phyloP scores from a whole-genome alignment of 495 filamentous ascomycete species.

The Evernia prunastri region DNA sequence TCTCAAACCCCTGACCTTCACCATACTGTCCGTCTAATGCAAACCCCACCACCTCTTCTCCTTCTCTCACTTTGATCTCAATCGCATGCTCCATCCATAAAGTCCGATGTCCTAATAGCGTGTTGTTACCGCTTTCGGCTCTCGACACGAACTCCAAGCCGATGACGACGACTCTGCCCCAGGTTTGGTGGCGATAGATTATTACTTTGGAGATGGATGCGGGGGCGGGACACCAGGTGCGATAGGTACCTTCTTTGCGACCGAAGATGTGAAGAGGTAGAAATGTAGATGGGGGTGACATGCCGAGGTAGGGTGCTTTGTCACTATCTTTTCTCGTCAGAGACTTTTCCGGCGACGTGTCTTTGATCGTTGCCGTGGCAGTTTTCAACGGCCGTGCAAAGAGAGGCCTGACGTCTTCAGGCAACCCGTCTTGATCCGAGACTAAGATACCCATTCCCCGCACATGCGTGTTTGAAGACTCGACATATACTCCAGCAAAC shows the following conservation, averaged over 20 bases:
- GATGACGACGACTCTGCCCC: conserved; percentile 9
- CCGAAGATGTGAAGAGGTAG: not conserved
- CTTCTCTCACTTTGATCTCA: not conserved
- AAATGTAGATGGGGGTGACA: not conserved
- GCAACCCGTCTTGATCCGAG: not conserved
- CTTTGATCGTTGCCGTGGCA: not conserved
- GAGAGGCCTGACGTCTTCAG: conserved; percentile 2
- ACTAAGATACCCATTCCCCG: not conserved
- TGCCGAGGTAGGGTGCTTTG: not conserved
- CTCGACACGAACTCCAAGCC: conserved; percentile 8
- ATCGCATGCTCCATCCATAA: conserved; percentile 3
- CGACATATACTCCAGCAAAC: not conserved
- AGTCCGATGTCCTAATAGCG: conserved; percentile 4
- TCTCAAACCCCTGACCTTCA: conserved; percentile 5
- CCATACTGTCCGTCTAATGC: conserved; percentile 1
- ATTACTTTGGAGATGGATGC: not conserved
- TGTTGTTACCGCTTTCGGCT: not conserved
- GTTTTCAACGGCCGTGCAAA: not conserved
- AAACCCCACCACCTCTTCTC: conserved; percentile 1
- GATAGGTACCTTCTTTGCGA: not conserved
- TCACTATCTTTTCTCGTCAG: not conserved
- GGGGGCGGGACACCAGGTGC: conserved; percentile 5
- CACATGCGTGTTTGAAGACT: conserved; percentile 2
- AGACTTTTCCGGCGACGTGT: not conserved
- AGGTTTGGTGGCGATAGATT: conserved; percentile 4